A percentile compares a stretch with the other conserved stretches of the same genome.
These are phyloP conservation scores for Teratosphaeria gauchensis DNA, from an alignment of 2,329 filamentous ascomycete species.

Conservation along the genomic window DNA sequence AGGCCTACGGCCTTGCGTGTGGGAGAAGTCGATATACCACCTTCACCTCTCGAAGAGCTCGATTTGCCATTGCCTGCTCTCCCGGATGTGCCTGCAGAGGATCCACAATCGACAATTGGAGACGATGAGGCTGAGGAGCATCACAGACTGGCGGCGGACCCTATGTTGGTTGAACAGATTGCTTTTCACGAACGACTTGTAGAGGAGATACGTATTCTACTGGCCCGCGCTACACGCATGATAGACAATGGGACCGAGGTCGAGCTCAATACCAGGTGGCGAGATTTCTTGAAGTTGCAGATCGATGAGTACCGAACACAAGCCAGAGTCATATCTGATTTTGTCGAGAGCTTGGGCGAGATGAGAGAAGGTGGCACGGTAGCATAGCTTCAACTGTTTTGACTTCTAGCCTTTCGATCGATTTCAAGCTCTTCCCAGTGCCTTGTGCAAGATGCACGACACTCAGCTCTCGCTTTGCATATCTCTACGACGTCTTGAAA, in stretches of 20 bases:
- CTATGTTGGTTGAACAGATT: not conserved
- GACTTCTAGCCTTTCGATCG: not conserved
- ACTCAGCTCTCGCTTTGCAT: too few species aligned
- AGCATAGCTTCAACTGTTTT: not conserved
- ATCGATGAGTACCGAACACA: not conserved
- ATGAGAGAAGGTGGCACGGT: not conserved
- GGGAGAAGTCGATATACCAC: not conserved
- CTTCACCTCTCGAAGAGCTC: not conserved
- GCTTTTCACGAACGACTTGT: slow-evolving; percentile 1
- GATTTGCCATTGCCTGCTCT: not conserved
- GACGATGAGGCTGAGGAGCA: not conserved
- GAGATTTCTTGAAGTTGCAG: not conserved
- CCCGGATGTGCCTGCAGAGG: not conserved
- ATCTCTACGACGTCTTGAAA: not conserved
- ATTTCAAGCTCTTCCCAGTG: too few species aligned
- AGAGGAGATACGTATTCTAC: not conserved
- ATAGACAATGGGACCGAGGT: not conserved
- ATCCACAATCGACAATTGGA: not conserved
- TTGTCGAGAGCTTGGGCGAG: not conserved
- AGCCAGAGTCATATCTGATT: not conserved
- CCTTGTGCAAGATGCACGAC: too few species aligned
- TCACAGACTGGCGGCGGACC: not conserved
- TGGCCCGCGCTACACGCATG: not conserved
- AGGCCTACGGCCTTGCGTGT: not conserved
- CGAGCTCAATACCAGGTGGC: slow-evolving; percentile 1